These are phyloP conservation scores for Rhododendron ferrugineum DNA, from an alignment of 148 eudicot species.

Conservation along the genomic window DNA sequence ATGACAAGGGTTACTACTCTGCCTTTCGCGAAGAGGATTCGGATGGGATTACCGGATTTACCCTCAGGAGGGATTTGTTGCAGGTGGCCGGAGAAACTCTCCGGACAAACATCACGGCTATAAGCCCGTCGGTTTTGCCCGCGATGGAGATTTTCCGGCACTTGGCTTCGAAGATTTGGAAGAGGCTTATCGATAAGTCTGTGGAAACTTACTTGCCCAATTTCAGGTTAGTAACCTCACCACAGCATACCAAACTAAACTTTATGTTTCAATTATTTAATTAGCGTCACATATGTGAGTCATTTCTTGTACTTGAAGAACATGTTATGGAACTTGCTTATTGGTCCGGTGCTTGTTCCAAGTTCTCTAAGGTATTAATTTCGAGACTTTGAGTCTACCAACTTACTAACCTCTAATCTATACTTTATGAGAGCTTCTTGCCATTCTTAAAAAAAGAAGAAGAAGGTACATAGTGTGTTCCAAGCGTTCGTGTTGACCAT, in stretches of 20 bases:
- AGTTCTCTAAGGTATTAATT: too few species aligned
- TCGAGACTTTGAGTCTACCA: not conserved
- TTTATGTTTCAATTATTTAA: not conserved
- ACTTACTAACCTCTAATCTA: too few species aligned
- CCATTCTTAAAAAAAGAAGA: too few species aligned
- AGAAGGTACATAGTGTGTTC: not conserved
- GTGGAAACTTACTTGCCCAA: conserved; percentile 48
- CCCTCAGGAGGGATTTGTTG: conserved; percentile 49
- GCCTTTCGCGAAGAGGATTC: conserved; percentile 69
- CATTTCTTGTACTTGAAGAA: too few species aligned
- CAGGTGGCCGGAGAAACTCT: conserved; percentile 50
- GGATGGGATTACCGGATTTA: conserved; percentile 56
- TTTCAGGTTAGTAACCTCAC: conserved; percentile 23
- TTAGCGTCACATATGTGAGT: too few species aligned
- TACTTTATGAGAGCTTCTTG: not conserved
- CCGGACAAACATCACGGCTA: conserved; percentile 31
- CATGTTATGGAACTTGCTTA: not conserved
- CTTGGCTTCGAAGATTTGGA: conserved; percentile 26
- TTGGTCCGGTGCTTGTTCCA: not conserved
- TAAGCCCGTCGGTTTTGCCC: conserved; percentile 46
- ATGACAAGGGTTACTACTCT: conserved; percentile 45
- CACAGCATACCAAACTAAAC: too few species aligned
- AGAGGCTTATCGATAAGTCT: conserved; percentile 36
- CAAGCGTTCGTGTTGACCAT: not conserved
- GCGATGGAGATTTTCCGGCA: conserved; percentile 33